Conservation (phyloP, 2,329 filamentous ascomycete species). For the Ophiocordyceps sinensis region DNA sequence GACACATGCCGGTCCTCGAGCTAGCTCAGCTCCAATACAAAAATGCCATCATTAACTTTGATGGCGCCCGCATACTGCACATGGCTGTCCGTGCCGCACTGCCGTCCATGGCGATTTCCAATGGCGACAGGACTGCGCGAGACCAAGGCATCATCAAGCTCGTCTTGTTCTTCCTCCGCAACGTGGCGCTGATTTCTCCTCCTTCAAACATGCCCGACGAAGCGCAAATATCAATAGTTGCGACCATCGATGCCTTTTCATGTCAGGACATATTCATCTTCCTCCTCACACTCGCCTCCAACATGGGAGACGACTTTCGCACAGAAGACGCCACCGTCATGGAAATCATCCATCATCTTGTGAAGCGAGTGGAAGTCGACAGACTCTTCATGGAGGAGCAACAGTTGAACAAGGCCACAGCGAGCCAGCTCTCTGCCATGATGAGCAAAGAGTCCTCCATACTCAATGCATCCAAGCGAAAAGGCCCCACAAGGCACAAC, state of each 20-base stretch:
- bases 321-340: slow-evolving; percentile 79
- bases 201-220: slow-evolving; percentile 67
- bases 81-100: slow-evolving; percentile 69
- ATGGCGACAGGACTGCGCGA: slow-evolving; percentile 59
- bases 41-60: slow-evolving; percentile 71
- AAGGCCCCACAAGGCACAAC: slow-evolving; percentile 76
- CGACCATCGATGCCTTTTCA: slow-evolving; percentile 77
- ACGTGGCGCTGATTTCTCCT: slow-evolving; percentile 71
- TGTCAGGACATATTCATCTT: slow-evolving; percentile 82
- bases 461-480: slow-evolving; percentile 60
- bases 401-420: slow-evolving; percentile 53
- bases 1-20: slow-evolving; percentile 79
- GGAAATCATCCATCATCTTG: slow-evolving; percentile 81
- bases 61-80: slow-evolving; percentile 61
- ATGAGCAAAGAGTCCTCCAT: slow-evolving; percentile 77
- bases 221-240: slow-evolving; percentile 73
- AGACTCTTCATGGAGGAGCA: slow-evolving; percentile 76
- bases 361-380: slow-evolving; percentile 75
- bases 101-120: slow-evolving; percentile 68
- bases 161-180: slow-evolving; percentile 76
- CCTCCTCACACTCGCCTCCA: slow-evolving; percentile 75
- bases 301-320: slow-evolving; percentile 86
- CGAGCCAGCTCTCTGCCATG: slow-evolving; percentile 57
- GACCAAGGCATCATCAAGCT: slow-evolving; percentile 91
- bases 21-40: slow-evolving; percentile 86